phyloP scores from a whole-genome alignment of 257 asterid species.

The Cordia subcordata region DNA sequence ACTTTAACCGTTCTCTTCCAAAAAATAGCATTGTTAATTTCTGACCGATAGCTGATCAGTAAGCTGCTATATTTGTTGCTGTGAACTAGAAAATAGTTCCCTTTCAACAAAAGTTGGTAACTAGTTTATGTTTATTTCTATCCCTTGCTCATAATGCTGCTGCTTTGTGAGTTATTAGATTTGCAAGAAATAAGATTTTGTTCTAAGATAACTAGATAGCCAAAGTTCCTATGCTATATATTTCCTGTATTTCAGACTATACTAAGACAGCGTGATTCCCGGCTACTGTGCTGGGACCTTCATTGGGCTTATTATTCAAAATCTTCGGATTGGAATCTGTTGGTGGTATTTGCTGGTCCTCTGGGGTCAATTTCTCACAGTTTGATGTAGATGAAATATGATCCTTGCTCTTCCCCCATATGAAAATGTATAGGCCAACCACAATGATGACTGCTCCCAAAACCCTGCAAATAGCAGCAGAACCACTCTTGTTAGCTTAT shows the following conservation, averaged over 20 bases:
- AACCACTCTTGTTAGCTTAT: slow-evolving; percentile 2
- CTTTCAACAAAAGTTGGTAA: too few relatives aligned
- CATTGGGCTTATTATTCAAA: background rate
- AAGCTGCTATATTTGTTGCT: too few relatives aligned
- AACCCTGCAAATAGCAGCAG: slow-evolving; percentile 16
- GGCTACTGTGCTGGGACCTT: slow-evolving; percentile 9
- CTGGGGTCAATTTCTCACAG: slow-evolving; percentile 9
- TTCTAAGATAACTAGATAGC: too few relatives aligned
- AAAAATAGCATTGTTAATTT: too few relatives aligned
- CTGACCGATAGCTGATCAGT: too few relatives aligned
- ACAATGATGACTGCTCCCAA: slow-evolving; percentile 32
- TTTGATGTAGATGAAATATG: background rate
- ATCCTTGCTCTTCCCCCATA: slow-evolving; percentile 38
- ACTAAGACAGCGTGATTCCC: slow-evolving; percentile 24
- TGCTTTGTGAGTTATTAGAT: too few relatives aligned
- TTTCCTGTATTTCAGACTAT: background rate
- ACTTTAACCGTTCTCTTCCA: background rate
- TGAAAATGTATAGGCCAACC: slow-evolving; percentile 33
- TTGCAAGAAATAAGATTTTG: too few relatives aligned
- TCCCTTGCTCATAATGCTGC: too few relatives aligned
- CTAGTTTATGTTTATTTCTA: too few relatives aligned
- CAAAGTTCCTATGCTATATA: too few relatives aligned
- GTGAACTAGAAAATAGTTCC: too few relatives aligned
- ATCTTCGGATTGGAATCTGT: slow-evolving; percentile 4
- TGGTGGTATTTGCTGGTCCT: slow-evolving; percentile 7